phyloP scores from a whole-genome alignment of 2,329 filamentous ascomycete genomes.

The Sporothrix dimorphospora region DNA sequence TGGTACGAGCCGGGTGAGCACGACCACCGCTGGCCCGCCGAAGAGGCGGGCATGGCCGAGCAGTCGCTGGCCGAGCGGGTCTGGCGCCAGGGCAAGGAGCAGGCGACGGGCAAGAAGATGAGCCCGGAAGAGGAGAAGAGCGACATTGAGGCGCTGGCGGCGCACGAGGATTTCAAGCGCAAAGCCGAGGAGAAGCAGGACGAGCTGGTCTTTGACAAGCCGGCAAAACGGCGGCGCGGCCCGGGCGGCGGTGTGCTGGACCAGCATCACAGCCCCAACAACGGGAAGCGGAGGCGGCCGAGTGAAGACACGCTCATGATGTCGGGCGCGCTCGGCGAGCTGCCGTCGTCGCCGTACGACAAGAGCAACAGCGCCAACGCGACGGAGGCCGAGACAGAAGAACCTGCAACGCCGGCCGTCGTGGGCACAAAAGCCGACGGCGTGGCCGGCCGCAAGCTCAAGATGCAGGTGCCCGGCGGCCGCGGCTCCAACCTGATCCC shows the following conservation, averaged over 20 bases:
- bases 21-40: constrained; percentile 74
- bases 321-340: constrained; percentile 60
- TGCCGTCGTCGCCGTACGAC: constrained; percentile 47
- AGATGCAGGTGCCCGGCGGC: constrained; percentile 40
- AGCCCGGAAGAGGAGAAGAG: constrained; percentile 59
- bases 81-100: constrained; percentile 63
- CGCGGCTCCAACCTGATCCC: constrained; percentile 60
- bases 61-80: constrained; percentile 75
- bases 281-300: constrained; percentile 34
- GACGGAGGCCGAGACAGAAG: not conserved
- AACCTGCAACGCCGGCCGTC: not conserved
- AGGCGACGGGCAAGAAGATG: constrained; percentile 51
- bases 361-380: constrained; percentile 16
- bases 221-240: constrained; percentile 45
- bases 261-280: constrained; percentile 31
- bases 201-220: constrained; percentile 57
- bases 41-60: constrained; percentile 76
- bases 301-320: constrained; percentile 50
- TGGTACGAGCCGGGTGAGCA: constrained; percentile 84
- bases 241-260: constrained; percentile 10
- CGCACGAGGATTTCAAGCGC: constrained; percentile 61
- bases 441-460: not conserved
- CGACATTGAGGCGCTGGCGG: constrained; percentile 58
- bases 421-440: not conserved
- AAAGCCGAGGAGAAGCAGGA: constrained; percentile 62